Evolutionary conservation across 495 filamentous ascomycete genomes (phyloP).

Genomic region (Lasiosphaeria ovina): DNA sequence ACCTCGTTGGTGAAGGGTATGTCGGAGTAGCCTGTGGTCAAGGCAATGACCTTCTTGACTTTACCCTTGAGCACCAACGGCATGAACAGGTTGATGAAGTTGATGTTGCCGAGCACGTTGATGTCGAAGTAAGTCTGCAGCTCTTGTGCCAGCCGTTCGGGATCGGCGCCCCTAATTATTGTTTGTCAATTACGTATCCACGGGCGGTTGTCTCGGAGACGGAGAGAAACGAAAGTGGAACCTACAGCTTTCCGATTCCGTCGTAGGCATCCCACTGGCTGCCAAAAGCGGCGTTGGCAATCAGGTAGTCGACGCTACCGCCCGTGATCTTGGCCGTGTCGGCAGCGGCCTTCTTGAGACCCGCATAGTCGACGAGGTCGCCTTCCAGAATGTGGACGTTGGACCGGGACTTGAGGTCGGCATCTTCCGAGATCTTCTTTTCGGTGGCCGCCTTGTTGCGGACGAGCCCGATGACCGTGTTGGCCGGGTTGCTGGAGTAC

Average conservation of each 20-base stretch:
- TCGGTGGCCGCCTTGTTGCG: slow-evolving; percentile 34
- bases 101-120: slow-evolving; percentile 51
- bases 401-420: slow-evolving; percentile 21
- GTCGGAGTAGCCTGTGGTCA: slow-evolving; percentile 50
- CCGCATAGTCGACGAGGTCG: slow-evolving; percentile 30
- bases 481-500: slow-evolving; percentile 24
- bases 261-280: slow-evolving; percentile 24
- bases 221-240: not conserved
- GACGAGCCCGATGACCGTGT: slow-evolving; percentile 35
- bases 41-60: slow-evolving; percentile 54
- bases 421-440: slow-evolving; percentile 18
- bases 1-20: slow-evolving; percentile 25
- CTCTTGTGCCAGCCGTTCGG: slow-evolving; percentile 27
- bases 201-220: not conserved
- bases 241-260: slow-evolving; percentile 26
- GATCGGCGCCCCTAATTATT: slow-evolving; percentile 26
- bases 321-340: slow-evolving; percentile 34
- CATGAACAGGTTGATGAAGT: slow-evolving; percentile 52
- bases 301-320: slow-evolving; percentile 49
- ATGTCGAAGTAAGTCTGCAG: slow-evolving; percentile 36
- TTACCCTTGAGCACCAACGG: slow-evolving; percentile 50
- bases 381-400: slow-evolving; percentile 44
- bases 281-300: slow-evolving; percentile 50
- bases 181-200: too few relatives aligned
- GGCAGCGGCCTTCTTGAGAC: slow-evolving; percentile 34